Percentiles rank a stretch among this genome's conserved stretches.
Conservation (phyloP, 2,329 filamentous ascomycete genomes). For the Coleophoma crateriformis region DNA sequence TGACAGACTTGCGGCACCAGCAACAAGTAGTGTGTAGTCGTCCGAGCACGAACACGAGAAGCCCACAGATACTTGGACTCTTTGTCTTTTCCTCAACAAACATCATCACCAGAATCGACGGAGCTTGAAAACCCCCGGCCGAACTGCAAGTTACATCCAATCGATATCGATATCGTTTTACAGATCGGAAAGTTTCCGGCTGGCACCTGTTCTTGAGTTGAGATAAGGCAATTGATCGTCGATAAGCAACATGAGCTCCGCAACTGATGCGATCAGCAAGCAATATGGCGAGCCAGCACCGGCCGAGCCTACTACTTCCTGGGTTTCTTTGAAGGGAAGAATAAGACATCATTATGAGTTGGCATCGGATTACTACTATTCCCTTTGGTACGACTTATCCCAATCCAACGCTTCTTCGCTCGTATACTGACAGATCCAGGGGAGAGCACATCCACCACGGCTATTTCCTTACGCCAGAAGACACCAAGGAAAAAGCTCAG, state of each 20-base stretch:
- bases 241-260: background rate
- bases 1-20: too few species aligned
- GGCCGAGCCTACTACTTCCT: conserved; percentile 18
- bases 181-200: too few species aligned
- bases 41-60: too few species aligned
- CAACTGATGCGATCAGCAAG: background rate
- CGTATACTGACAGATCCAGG: conserved; percentile 28
- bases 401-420: background rate
- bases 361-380: conserved; percentile 56
- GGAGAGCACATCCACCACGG: conserved; percentile 61
- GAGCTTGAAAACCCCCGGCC: too few species aligned
- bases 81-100: too few species aligned
- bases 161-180: too few species aligned
- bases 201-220: too few species aligned
- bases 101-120: too few species aligned
- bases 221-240: too few species aligned
- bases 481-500: conserved; percentile 54
- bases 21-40: too few species aligned
- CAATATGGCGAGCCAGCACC: background rate
- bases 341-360: conserved; percentile 55
- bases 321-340: conserved; percentile 20
- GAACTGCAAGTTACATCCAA: too few species aligned
- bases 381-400: conserved; percentile 41
- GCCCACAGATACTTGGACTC: too few species aligned
- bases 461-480: conserved; percentile 46